Percentiles rank a stretch among this genome's conserved stretches.
phyloP scores from a whole-genome alignment of 2,329 filamentous ascomycete species.

The Saccharata proteae region DNA sequence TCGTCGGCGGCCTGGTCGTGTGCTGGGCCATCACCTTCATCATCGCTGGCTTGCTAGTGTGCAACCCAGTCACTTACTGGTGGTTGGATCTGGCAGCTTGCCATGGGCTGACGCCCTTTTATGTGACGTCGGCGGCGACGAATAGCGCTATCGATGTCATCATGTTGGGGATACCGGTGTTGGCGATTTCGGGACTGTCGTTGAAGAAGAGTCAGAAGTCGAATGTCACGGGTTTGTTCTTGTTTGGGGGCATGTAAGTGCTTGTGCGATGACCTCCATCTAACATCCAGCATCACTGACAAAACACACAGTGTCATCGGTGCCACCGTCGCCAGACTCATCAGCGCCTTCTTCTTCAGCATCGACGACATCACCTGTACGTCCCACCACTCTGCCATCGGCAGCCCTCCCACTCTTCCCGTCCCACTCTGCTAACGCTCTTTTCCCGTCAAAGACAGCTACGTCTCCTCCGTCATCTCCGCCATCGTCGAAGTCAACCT shows the following conservation, averaged over 20 bases:
- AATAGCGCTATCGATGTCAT: constrained; percentile 2
- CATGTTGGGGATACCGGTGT: constrained; percentile 2
- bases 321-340: constrained; percentile 1
- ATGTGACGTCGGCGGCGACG: constrained; percentile 1
- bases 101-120: background rate
- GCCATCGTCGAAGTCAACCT: constrained; percentile 4
- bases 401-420: no score
- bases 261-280: background rate
- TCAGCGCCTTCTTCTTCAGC: background rate
- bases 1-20: constrained; percentile 13
- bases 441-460: background rate
- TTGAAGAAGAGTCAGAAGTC: constrained; percentile 3
- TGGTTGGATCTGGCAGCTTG: constrained; percentile 4
- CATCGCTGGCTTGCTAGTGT: constrained; percentile 17
- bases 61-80: constrained; percentile 15
- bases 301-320: background rate
- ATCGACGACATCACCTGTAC: constrained; percentile 2
- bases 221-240: background rate
- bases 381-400: no score
- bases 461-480: constrained; percentile 4
- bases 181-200: background rate
- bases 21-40: constrained; percentile 17
- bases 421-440: background rate
- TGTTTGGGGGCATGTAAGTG: constrained; percentile 2
- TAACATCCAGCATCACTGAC: background rate